Base-by-base conservation (phyloP, 345 rosid genomes). In the Arabidopsis arenosa region DNA sequence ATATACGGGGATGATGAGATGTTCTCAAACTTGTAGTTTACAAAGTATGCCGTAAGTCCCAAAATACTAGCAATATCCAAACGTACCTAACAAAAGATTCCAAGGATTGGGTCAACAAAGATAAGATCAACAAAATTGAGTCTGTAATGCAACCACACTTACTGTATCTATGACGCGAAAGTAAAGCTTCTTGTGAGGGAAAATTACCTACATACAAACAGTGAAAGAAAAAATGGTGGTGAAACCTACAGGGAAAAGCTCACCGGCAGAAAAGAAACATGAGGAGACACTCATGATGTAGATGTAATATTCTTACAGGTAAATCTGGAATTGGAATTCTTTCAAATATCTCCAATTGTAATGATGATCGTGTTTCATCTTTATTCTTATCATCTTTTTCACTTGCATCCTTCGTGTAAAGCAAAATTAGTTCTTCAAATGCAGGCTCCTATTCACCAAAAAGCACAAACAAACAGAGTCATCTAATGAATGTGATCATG, bases 151-250 rank as follows among this genome's bases (percentile, higher is more conserved):
- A 76, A 32, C 62, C 62, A 64, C 37, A 70, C 86, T 79, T 88
- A 94, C 98, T 80, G 96, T 89, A 89, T 94, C 98, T 63, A 94
- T 85, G 82, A 94, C 86, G 71, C 97, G 96, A 80, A 94, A 94
- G 66, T 93, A 94, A 61, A 94, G 86, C 88, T 92, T 91, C 84
- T 87, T 94, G 83, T 94, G 88, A 81, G 98, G 98, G 64, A 94
- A 94, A 79, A 91, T 78, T 45, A 94, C 98, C 97, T 94, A 73
- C 73, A 86, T 30, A 56, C 43, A 67, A 23, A 73, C 68, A 79
- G 40, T 55, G 62, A 48, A 70, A 65, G 44, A 58, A 60, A 53
- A 71, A 59, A 72, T 17, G 63, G 45, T 57, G 62, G 43, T 44
- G 76, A 81, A 68, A 44, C 61, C 72, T 51, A 63, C 58, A 56